Percentiles rank a stretch among this genome's conserved stretches.
phyloP scores from a whole-genome alignment of 495 filamentous ascomycete species.

The Penicillium samsonianum region DNA sequence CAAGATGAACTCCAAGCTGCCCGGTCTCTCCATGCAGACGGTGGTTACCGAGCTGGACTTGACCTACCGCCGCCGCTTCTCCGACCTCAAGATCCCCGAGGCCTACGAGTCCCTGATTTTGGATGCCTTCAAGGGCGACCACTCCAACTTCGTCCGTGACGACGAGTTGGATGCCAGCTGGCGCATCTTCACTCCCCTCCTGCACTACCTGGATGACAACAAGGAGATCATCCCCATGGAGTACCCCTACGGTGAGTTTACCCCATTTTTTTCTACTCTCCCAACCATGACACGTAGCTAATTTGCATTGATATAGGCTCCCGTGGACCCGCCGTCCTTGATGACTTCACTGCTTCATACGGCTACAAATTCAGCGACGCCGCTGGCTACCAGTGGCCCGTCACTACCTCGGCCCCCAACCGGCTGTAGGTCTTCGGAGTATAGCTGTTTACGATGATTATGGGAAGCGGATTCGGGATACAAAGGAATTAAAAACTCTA shows the following conservation, averaged over 20 bases:
- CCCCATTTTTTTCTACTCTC: neutral
- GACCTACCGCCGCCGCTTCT: slow-evolving; percentile 97
- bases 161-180: slow-evolving; percentile 98
- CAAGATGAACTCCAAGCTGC: slow-evolving; percentile 99
- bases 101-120: slow-evolving; percentile 98
- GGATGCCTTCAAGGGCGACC: slow-evolving; percentile 97
- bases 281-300: neutral
- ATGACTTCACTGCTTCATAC: slow-evolving; percentile 97
- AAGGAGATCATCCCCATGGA: slow-evolving; percentile 99
- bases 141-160: slow-evolving; percentile 99
- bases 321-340: slow-evolving; percentile 91
- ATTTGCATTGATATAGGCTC: slow-evolving; percentile 61
- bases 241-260: slow-evolving; percentile 90
- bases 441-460: slow-evolving; percentile 31
- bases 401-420: slow-evolving; percentile 64
- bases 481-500: slow-evolving; percentile 32
- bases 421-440: slow-evolving; percentile 56
- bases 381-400: slow-evolving; percentile 92
- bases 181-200: slow-evolving; percentile 96
- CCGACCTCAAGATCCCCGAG: slow-evolving; percentile 98
- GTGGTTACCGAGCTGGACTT: slow-evolving; percentile 98
- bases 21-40: slow-evolving; percentile 98
- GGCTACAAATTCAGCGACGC: slow-evolving; percentile 99
- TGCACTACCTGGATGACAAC: slow-evolving; percentile 98
- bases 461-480: slow-evolving; percentile 22